A percentile compares a stretch with the other conserved stretches of the same genome.
Conservation (phyloP, 768 basidiomycete species). For the Amanita polypyramis region DNA sequence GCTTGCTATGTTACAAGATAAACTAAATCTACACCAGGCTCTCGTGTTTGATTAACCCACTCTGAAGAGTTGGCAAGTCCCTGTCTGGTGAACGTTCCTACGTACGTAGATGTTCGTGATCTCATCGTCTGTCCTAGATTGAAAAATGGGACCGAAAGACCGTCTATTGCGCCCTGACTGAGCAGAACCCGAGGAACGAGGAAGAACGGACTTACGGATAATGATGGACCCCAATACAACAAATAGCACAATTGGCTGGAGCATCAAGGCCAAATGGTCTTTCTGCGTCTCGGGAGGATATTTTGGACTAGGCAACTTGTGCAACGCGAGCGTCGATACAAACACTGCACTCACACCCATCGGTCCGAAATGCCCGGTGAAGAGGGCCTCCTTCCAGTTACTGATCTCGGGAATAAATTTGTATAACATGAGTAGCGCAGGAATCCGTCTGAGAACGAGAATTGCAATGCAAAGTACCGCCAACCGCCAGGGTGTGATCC, state of each 20-base stretch:
- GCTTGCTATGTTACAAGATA: too few species aligned
- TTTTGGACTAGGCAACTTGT: constrained; percentile 45
- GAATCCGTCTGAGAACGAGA: constrained; percentile 70
- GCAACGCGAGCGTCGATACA: constrained; percentile 64
- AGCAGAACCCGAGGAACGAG: background rate
- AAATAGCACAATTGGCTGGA: constrained; percentile 83
- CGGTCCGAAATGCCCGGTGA: constrained; percentile 87
- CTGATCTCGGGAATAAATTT: constrained; percentile 80
- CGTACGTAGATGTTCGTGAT: constrained; percentile 7
- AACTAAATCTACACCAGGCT: too few species aligned
- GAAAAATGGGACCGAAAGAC: constrained; percentile 63
- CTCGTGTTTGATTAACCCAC: constrained; percentile 6
- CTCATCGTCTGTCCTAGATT: constrained; percentile 30
- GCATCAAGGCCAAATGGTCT: constrained; percentile 59
- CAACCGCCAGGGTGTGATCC: constrained; percentile 63
- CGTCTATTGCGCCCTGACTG: constrained; percentile 29
- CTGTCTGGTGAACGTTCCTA: background rate
- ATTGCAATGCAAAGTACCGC: constrained; percentile 57
- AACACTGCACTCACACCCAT: constrained; percentile 94
- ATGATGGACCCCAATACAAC: constrained; percentile 82
- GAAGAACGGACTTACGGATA: constrained; percentile 39
- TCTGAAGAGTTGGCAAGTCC: background rate
- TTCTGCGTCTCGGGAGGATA: constrained; percentile 55
- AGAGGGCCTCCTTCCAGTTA: constrained; percentile 79
- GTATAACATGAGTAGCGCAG: constrained; percentile 67